Evolutionary conservation across 2,329 filamentous ascomycete species (phyloP), one percentile per base, ranked within the genome.

Genomic region (Beauveria asiatica): DNA sequence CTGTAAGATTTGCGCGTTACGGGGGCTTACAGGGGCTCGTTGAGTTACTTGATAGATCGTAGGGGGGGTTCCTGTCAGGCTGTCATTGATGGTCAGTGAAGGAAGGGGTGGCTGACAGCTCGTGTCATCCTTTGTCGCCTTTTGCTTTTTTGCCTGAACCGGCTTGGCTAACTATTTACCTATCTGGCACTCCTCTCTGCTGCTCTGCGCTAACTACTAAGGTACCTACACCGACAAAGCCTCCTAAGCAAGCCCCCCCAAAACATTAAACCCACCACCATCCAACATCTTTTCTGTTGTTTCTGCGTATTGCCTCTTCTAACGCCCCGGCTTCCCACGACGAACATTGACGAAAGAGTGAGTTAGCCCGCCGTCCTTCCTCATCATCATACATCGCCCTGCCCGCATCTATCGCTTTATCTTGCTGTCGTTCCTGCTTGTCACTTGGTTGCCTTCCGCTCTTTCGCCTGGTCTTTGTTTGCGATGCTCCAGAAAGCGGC

Each of bases 241-340:
- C 55, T 41, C 53, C 27, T 2, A 17, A 2, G 9, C 39, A 5
- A 23, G 2, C 46, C 56, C 48, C 39, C 46, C 7, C n/a, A 50
- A 58, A 57, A 50, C 48, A 59, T 52, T 52, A 52, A 59, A 52
- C 48, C 48, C 56, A 59, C 56, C 56, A 52, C 48, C 48, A 59
- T 59, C 48, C 56, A 59, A 59, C 56, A 59, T 59, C 52, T 46
- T 59, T 59, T 52, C 41, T 49, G 45, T 59, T 52, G 37, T 41
- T 52, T 52, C 48, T 59, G 55, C 11, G 55, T 57, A 23, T 44
- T 23, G 37, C 39, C 25, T 41, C 23, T 30, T 42, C 9, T 48
- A 27, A n/a, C n/a, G 11, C 41, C n/a, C 27, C 52, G 53, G 49
- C 44, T 11, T 49, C 25, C 46, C 48, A 52, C 56, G 56, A 59